Base-by-base conservation (phyloP, 768 basidiomycete genomes). In the Boletus tomentosulus region DNA sequence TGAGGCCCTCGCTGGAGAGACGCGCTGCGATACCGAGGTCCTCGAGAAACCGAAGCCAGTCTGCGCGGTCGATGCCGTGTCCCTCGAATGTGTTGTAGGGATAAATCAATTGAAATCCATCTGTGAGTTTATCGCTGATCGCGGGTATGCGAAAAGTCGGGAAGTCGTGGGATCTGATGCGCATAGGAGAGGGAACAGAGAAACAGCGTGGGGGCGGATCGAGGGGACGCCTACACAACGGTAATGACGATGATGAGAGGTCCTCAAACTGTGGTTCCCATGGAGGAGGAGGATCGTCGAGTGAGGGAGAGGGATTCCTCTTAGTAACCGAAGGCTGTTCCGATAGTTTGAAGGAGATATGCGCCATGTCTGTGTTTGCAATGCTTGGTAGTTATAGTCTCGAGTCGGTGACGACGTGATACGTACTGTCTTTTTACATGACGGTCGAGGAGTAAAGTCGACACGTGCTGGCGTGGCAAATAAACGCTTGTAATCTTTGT, bases 141-240 rank as follows among this genome's bases (percentile, higher is more conserved):
- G 69, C 53, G 5, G 62, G 58, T 16, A 69, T 66, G 45, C 43
- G 44, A 50, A 69, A 69, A 7, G 62, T 51, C 2, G 68, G 69
- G 35, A 69, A 69, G 15, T 64, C 48, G 34, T 57, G 49, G 9
- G 69, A 66, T 56, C 56, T 51, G 28, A 69, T 51, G 34, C 69
- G 65, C 2, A 62, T 33, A 9, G 68, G 69, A 15, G 69, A 66
- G 3, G 57, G 57, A 2, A 35, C 60, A 15, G 68, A 69, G 48
- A 69, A 69, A 37, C 68, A 69, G 44, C 45, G 35, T 1, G 68
- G 68, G 8, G 69, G 69, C 46, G 68, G 69, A 39, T 69, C 68
- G 2, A 69, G 64, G 9, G 68, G 68, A 3, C 56, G 59, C 10
- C 69, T 57, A 4, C 5, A 10, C 6, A 13, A 6, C 6, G 54